Evolutionary conservation across 208 protist species (phyloP).

Genomic region (Entamoeba moshkovskii): DNA sequence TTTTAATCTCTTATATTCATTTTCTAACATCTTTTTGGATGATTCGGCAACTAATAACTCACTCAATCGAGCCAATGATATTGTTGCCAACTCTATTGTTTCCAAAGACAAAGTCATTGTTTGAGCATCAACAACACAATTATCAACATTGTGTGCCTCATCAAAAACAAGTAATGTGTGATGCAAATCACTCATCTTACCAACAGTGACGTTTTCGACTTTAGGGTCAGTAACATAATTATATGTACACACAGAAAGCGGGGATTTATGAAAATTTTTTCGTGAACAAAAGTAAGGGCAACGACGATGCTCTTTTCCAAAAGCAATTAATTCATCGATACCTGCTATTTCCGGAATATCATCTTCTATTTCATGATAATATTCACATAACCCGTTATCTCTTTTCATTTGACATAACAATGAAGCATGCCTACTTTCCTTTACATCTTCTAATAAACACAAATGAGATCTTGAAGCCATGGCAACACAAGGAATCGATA

Average conservation of each 20-base stretch:
- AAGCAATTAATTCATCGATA: neutral
- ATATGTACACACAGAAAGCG: no score
- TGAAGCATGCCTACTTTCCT: neutral
- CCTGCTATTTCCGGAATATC: neutral
- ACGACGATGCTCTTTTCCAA: neutral
- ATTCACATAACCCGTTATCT: neutral
- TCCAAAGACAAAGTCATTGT: neutral
- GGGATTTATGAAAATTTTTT: no score
- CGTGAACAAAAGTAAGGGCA: no score
- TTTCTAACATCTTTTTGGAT: no score
- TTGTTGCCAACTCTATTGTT: neutral
- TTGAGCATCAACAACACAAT: neutral
- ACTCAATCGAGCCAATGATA: neutral
- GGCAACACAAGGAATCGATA: neutral
- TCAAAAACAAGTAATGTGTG: conserved; percentile 21
- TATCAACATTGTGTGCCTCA: conserved; percentile 18
- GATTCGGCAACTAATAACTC: neutral
- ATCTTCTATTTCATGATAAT: neutral
- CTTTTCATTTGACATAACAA: no score
- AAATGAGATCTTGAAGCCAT: neutral
- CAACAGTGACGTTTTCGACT: neutral
- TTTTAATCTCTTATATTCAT: no score
- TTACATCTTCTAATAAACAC: neutral
- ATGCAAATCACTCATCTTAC: neutral
- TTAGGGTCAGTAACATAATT: conserved; percentile 6